phyloP scores from a whole-genome alignment of 768 basidiomycete genomes.

The Astraeus odoratus region DNA sequence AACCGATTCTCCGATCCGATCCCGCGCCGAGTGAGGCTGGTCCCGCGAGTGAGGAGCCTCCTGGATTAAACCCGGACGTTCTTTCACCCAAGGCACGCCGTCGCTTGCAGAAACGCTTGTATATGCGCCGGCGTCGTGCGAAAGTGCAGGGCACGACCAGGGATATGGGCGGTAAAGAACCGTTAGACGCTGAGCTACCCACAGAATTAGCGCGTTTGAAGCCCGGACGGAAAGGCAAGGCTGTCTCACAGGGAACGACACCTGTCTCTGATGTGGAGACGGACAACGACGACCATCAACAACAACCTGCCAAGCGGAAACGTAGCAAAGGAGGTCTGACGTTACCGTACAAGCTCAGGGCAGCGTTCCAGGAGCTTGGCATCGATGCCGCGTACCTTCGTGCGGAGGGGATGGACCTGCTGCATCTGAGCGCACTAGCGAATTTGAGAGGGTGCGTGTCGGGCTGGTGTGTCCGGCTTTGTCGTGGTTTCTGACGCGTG shows the following conservation, averaged over 20 bases:
- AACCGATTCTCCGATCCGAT: not conserved
- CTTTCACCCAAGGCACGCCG: constrained; percentile 46
- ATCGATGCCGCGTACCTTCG: constrained; percentile 39
- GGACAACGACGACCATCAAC: too few species aligned
- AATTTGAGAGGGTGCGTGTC: constrained; percentile 37
- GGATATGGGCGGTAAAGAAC: too few species aligned
- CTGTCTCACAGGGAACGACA: not conserved
- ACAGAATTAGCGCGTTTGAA: constrained; percentile 26
- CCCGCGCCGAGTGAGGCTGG: not conserved
- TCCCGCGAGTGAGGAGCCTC: not conserved
- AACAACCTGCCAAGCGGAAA: constrained; percentile 7
- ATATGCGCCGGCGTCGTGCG: constrained; percentile 70
- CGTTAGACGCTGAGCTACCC: not conserved
- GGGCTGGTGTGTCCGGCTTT: constrained; percentile 18
- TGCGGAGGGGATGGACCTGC: constrained; percentile 35
- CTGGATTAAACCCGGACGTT: constrained; percentile 1
- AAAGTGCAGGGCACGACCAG: constrained; percentile 27
- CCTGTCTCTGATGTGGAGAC: constrained; percentile 7
- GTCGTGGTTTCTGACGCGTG: constrained; percentile 5
- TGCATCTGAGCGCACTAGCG: constrained; percentile 31
- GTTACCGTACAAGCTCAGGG: constrained; percentile 38
- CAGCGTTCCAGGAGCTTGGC: constrained; percentile 35
- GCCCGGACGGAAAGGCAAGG: constrained; percentile 28
- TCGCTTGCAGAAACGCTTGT: constrained; percentile 53
- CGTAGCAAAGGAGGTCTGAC: constrained; percentile 32